Percentiles rank a stretch among this genome's conserved stretches.
Conservation (phyloP, 495 filamentous ascomycete species). For the Neurospora sp. region DNA sequence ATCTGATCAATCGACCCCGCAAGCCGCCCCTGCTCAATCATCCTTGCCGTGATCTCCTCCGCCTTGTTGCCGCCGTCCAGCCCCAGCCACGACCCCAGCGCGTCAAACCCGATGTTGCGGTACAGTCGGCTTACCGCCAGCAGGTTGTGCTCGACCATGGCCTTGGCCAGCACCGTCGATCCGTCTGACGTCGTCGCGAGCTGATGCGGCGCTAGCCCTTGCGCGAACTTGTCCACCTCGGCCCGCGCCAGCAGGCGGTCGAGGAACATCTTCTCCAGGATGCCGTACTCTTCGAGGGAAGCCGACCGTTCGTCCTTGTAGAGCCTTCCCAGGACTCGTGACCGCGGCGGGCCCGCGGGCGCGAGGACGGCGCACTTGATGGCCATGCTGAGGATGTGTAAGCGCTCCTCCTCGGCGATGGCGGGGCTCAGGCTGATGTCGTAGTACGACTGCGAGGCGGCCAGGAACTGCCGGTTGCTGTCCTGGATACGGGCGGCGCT, state of each 20-base stretch:
- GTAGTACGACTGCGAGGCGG: constrained; percentile 80
- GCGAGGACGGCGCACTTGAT: constrained; percentile 92
- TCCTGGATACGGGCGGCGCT: constrained; percentile 89
- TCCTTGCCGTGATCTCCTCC: constrained; percentile 82
- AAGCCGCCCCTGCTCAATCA: constrained; percentile 90
- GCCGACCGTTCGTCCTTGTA: constrained; percentile 89
- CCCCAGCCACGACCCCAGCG: constrained; percentile 66
- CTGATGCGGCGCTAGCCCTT: constrained; percentile 75
- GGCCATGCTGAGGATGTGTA: constrained; percentile 78
- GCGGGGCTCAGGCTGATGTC: constrained; percentile 63
- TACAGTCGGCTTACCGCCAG: constrained; percentile 79
- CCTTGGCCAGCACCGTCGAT: constrained; percentile 84
- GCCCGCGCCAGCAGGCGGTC: constrained; percentile 70
- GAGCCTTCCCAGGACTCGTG: constrained; percentile 64
- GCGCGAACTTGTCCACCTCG: constrained; percentile 78
- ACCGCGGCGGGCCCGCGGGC: constrained; percentile 79
- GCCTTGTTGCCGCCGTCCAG: constrained; percentile 64
- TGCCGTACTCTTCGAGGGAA: constrained; percentile 68
- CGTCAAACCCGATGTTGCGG: constrained; percentile 74
- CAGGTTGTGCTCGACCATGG: constrained; percentile 92
- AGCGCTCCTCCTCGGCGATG: constrained; percentile 71
- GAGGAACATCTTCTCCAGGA: constrained; percentile 96
- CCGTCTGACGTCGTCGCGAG: constrained; percentile 82
- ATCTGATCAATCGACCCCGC: constrained; percentile 91
- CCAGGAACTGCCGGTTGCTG: constrained; percentile 80